phyloP scores from a whole-genome alignment of 345 rosid genomes.

The Melastoma malabathricum region DNA sequence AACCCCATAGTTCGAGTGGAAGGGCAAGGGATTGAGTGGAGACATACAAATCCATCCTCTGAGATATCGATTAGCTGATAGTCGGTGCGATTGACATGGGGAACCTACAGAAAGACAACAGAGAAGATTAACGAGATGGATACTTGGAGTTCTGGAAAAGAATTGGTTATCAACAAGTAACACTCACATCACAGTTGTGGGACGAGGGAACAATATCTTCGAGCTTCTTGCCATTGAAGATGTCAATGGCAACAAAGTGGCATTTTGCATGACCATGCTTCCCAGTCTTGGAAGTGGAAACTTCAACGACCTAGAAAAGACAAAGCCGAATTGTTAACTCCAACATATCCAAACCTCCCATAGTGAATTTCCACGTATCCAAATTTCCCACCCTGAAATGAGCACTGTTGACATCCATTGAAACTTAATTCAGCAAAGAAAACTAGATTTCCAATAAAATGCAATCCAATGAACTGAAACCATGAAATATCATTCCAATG shows the following conservation, averaged over 20 bases:
- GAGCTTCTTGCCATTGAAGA: slow-evolving; percentile 7
- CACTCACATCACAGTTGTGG: slow-evolving; percentile 8
- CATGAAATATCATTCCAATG: no score
- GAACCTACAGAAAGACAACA: slow-evolving; percentile 3
- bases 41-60: slow-evolving; percentile 8
- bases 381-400: no score
- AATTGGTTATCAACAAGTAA: background rate
- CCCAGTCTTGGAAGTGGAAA: slow-evolving; percentile 9
- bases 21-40: background rate
- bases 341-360: background rate
- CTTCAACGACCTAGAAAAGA: slow-evolving; percentile 9
- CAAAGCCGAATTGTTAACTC: background rate
- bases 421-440: no score
- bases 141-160: background rate
- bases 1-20: background rate
- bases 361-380: background rate
- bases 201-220: slow-evolving; percentile 10
- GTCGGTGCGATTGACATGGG: slow-evolving; percentile 8
- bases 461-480: no score
- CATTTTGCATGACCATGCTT: slow-evolving; percentile 11
- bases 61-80: slow-evolving; percentile 10
- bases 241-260: slow-evolving; percentile 8
- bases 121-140: background rate
- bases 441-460: no score
- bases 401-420: no score